Evolutionary conservation across 2,329 filamentous ascomycete genomes (phyloP), one percentile per base, ranked within the genome.

Genomic region (Stemphylium vesicarium): DNA sequence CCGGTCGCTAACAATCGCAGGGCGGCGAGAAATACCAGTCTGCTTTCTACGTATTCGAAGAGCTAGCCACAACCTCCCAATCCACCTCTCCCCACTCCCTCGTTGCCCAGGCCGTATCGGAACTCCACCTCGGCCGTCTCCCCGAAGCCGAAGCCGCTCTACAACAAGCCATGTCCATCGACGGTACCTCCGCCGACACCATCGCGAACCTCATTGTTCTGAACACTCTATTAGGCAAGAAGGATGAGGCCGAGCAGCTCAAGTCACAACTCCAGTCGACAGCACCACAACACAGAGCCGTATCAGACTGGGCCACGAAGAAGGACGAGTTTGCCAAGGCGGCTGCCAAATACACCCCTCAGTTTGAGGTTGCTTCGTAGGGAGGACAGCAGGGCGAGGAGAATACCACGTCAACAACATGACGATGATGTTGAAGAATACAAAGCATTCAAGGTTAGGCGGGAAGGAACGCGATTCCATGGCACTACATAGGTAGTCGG

Each of bases 21-120:
- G 94, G 94, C 71, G 93, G 93, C 64, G 92, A 96, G 66, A 95
- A 92, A 75, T 98, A 98, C 78, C 95, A 98, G 72, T 91, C 95
- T 72, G 89, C 94, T 15, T 98, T 96, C 78, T 98, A 99, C 81
- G 94, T 98, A 57, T 98, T 92, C 71, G 94, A 98, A 78, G 95
- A 99, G 77, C 85, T 98, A 43, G 94, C 95, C 4, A 91, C 96
- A 72, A 88, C 91, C 24, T 89, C 92, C 2, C 87, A 90, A 29
- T 92, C 91, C 15, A 88, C 91, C 43, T 91, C 91, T 13, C 83
- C 88, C 47, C 83, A 88, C 64, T 89, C 86, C 15, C 84, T 97
- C 50, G 86, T 96, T 57, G 88, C 91, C 16, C 95, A 98, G 79
- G 94, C 93, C 22, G 87, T 98, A 22, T 89, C 91, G 20, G 94